Base-by-base conservation (phyloP, 208 protist species). In the Spongospora subterranea region DNA sequence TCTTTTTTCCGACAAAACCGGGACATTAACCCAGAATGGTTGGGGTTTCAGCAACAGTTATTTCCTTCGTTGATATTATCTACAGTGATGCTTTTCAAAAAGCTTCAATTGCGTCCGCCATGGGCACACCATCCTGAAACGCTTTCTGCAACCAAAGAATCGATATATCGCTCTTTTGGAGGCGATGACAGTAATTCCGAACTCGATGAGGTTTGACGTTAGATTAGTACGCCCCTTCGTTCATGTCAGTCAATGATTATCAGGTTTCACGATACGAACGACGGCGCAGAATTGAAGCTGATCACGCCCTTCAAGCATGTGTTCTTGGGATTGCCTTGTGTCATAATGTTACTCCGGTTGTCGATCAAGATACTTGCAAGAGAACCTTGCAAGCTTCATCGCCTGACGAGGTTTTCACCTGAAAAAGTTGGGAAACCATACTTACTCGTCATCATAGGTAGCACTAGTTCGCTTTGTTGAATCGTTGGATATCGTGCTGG, bases 1-100 rank as follows among this genome's bases (percentile, higher is more conserved):
- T 93, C 94, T 99, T 39, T 97, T 99, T 77, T 97, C 96, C 11
- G 98, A 99, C 94, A 99, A 99, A 94, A 99, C 98, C 13, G 98
- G 98, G 46, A 99, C 98, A 43, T 93, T 99, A 1, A 99, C 98
- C 0, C 96, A 98, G 93, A 99, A 99, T 93, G 97, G 96, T 82
- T 6, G n/a, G 71, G 17, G 6, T 43, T 6, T 35, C 13, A 13
- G 40, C 35, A 40, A 17, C 17, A 6, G 6, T 43, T 40, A 40
- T 82, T 6, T 20, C 71, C 11, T 43, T 35, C n/a, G n/a, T 43
- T 82, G 35, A 39, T 82, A 6, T 45, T 17, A 35, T 20, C 17
- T 82, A 43, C 35, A 82, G 71, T 82, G 66, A 98, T 98, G 96
- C 91, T 95, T 41, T 96, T 98, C 90, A 77, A 90, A 77, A 38